A percentile compares a stretch with the other conserved stretches of the same genome.
These are phyloP conservation scores for Phytophthora pisi DNA, from an alignment of 352 stramenopile genomes.

Conservation along the genomic window DNA sequence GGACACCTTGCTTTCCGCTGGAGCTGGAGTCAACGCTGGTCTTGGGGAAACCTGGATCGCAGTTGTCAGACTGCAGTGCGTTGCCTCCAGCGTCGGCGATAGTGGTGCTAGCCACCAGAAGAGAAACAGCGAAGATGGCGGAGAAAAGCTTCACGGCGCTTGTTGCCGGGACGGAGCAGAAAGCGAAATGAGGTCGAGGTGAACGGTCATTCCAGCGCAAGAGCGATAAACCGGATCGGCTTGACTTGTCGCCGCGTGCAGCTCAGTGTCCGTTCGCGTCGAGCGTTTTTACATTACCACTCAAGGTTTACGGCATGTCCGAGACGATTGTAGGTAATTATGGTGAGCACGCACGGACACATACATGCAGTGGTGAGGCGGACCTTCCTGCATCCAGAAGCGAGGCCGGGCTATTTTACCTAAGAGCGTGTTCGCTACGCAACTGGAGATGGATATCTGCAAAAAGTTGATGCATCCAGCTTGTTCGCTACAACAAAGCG, in stretches of 20 bases:
- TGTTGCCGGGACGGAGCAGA: neutral
- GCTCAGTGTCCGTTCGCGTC: neutral
- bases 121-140: conserved; percentile 6
- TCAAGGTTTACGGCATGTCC: neutral
- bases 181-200: neutral
- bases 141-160: conserved; percentile 20
- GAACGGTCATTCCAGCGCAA: neutral
- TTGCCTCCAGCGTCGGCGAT: conserved; percentile 9
- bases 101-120: conserved; percentile 7
- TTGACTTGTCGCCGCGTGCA: neutral
- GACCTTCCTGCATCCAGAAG: neutral
- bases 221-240: neutral
- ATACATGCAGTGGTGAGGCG: neutral
- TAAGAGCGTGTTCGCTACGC: neutral
- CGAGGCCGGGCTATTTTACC: neutral
- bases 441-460: too few relatives aligned
- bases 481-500: too few relatives aligned
- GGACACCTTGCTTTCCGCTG: conserved; percentile 11
- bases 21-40: neutral
- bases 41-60: conserved; percentile 10
- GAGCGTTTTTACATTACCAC: neutral
- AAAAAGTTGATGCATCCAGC: too few relatives aligned
- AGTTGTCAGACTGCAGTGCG: conserved; percentile 6
- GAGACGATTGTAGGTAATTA: neutral
- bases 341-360: neutral